Evolutionary conservation across 495 filamentous ascomycete genomes (phyloP), one percentile per base, ranked within the genome.

Genomic region (Penicillium manginii): DNA sequence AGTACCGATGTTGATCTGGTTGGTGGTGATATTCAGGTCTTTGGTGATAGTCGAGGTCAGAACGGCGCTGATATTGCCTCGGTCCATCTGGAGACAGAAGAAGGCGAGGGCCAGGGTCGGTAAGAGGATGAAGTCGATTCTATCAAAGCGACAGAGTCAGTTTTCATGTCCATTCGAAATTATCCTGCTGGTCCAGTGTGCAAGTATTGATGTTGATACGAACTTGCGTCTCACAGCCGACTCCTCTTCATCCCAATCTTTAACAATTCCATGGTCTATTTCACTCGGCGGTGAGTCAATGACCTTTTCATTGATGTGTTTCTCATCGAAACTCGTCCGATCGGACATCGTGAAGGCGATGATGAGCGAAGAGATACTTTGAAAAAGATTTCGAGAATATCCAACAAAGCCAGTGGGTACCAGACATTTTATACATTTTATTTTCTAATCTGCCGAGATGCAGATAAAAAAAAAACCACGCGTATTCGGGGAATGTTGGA

Each of bases 1-100:
- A 3, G 78, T 74, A 5, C 84, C 84, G 42, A 83, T 64, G 33
- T 87, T 87, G 59, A 86, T 76, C 66, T 86, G 80, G 54, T 83
- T 81, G 4, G 82, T 82, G 4, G 71, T 81, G 59, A 87, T 81
- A 17, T 73, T 68, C 11, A 86, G 70, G 53, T 86, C 84, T 22
- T 72, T 51, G 2, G 79, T 79, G 57, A 86, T 82, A 51, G 72
- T 75, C 10, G 72, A 77, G 15, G 84, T 85, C 18, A 81, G 51
- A 6, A 76, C 77, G 37, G 69, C 78, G 55, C 78, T 77, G 62
- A 83, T 81, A 49, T 83, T 83, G 3, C 76, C 78, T 7, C 82
- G 72, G 56, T 86, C 83, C 43, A 85, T 67, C 49, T 86, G 83
- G 6, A 85, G 59, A n/a, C 80, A 67, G 62, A 88, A 87, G 55